A percentile compares a stretch with the other conserved stretches of the same genome.
Conservation (phyloP, 2,329 filamentous ascomycete species). For the Xylariales sp. region DNA sequence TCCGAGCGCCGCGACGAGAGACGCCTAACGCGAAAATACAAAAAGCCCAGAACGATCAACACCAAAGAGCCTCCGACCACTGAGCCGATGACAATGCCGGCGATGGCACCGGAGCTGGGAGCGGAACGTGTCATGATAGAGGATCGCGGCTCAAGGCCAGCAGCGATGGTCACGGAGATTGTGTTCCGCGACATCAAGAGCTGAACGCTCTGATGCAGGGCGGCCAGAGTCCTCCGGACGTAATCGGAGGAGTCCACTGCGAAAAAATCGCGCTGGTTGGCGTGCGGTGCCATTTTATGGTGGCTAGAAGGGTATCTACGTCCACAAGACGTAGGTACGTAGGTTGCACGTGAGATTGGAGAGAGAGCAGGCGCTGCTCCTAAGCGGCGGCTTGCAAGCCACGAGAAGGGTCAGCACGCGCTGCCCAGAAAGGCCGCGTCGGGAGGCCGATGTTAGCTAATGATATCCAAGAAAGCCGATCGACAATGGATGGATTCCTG, state of each 20-base stretch:
- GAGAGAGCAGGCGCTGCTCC: background rate
- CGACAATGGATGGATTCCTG: background rate
- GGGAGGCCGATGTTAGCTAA: slow-evolving; percentile 5
- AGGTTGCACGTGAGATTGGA: background rate
- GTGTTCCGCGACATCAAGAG: background rate
- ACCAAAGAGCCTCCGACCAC: slow-evolving; percentile 21
- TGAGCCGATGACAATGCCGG: slow-evolving; percentile 25
- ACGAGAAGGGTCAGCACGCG: slow-evolving; percentile 4
- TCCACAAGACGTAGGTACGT: slow-evolving; percentile 1
- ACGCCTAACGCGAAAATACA: slow-evolving; percentile 26
- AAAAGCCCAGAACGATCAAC: slow-evolving; percentile 23
- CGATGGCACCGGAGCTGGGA: slow-evolving; percentile 23
- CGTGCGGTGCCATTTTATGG: background rate
- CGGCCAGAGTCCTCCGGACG: background rate
- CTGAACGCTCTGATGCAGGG: background rate
- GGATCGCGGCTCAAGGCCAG: slow-evolving; percentile 11
- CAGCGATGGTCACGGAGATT: slow-evolving; percentile 12
- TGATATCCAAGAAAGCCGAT: slow-evolving; percentile 4
- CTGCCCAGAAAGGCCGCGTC: slow-evolving; percentile 5
- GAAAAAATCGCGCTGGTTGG: background rate
- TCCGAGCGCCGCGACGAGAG: slow-evolving; percentile 6
- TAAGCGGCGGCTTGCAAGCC: slow-evolving; percentile 3
- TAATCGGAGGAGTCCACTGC: background rate
- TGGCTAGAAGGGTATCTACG: no score
- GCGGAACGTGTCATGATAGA: slow-evolving; percentile 18